Evolutionary conservation across 2,329 filamentous ascomycete species (phyloP), one percentile per base, ranked within the genome.

Genomic region (Nemania sp.): DNA sequence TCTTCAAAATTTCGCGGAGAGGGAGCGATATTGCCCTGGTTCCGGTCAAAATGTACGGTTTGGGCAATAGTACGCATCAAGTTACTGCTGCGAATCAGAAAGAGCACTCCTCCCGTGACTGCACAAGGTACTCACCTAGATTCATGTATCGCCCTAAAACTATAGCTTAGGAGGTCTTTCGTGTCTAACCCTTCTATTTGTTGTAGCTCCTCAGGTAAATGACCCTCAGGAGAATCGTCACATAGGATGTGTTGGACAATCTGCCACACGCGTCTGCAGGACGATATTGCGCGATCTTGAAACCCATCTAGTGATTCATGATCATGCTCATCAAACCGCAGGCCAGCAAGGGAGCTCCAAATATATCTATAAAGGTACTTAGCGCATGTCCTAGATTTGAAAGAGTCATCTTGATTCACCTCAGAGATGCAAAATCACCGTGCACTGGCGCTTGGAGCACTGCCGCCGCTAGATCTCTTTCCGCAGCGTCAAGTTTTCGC

Each of bases 141-240:
- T 73, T 99, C 94, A 58, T 96, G 93, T n/a, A 97, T 79, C 5
- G 91, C 90, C 63, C 94, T 84, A 81, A 96, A 99, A 58, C 91
- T 96, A 70, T 94, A 99, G 61, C 93, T 97, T 41, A 99, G 73
- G 15, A 96, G 80, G 64, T 95, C 91, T 67, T 97, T 97, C 0
- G 91, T 91, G 46, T 89, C 86, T 2, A 91, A 78, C 1, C 86
- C 88, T 4, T 87, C 80, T 14, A 83, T 75, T 28, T 88, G 86
- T 48, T 89, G 83, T n/a, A 90, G 70, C 22, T 93, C 89, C 46
- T 92, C 85, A 0, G 86, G 88, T 3, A 90, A 76, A 69, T 94
- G 86, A 0, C 93, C 93, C 72, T 99, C 94, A 0, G 95, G 94
- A 1, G 94, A 96, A 72, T 97, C 94, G 59, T 96, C 88, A 66